phyloP scores from a whole-genome alignment of 176 grass and related monocot species.

The Eleusine indica region DNA sequence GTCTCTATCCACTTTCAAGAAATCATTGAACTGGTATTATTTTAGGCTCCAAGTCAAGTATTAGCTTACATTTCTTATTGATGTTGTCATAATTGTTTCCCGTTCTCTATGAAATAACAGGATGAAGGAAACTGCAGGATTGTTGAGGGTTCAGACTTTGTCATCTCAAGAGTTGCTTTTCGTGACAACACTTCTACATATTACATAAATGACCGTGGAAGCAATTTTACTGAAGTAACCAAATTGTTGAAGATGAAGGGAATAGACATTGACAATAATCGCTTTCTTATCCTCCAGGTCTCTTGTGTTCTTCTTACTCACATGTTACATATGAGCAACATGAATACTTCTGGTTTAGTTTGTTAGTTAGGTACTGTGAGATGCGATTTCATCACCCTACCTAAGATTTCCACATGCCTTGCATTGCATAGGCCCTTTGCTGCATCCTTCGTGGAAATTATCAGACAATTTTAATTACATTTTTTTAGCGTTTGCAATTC shows the following conservation, averaged over 20 bases:
- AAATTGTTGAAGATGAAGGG: conserved; percentile 85
- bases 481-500: conserved; percentile 24
- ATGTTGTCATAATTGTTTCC: conserved; percentile 22
- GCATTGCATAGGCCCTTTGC: conserved; percentile 10
- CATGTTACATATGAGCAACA: conserved; percentile 24
- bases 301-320: conserved; percentile 20
- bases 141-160: conserved; percentile 78
- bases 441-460: conserved; percentile 7
- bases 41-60: conserved; percentile 46
- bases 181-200: conserved; percentile 93
- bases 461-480: background rate
- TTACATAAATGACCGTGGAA: conserved; percentile 85
- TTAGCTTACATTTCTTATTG: conserved; percentile 10
- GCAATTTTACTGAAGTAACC: conserved; percentile 96
- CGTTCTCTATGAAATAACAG: conserved; percentile 51
- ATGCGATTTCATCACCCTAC: conserved; percentile 3
- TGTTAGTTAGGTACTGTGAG: background rate
- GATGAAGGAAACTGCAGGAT: conserved; percentile 70
- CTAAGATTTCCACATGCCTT: background rate
- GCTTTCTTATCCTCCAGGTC: conserved; percentile 98
- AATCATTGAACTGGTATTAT: conserved; percentile 91
- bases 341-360: conserved; percentile 10
- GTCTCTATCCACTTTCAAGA: conserved; percentile 98
- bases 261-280: conserved; percentile 97
- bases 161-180: conserved; percentile 87